Evolutionary conservation across 2,329 filamentous ascomycete genomes (phyloP).

Genomic region (Xylariaceae sp.): DNA sequence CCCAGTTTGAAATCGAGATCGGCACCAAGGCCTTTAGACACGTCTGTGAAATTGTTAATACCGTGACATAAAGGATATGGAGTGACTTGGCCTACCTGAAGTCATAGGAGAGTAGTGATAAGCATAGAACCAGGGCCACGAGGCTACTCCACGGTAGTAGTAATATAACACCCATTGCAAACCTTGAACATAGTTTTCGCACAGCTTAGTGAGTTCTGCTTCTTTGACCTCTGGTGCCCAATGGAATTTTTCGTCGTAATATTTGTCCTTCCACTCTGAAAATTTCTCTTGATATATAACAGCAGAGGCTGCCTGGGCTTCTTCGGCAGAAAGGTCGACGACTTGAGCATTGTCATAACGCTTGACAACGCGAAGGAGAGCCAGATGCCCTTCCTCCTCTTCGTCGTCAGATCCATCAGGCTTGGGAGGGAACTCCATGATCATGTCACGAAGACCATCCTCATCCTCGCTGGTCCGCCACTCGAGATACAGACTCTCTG

Average conservation of each 20-base stretch:
- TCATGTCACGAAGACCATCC: conserved; percentile 50
- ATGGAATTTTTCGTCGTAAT: conserved; percentile 84
- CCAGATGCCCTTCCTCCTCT: conserved; percentile 76
- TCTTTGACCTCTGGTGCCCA: conserved; percentile 78
- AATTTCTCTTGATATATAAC: conserved; percentile 89
- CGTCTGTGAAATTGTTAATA: conserved; percentile 53
- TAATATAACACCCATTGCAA: conserved; percentile 98
- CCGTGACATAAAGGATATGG: background rate
- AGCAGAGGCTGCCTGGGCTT: conserved; percentile 74
- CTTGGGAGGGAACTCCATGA: conserved; percentile 47
- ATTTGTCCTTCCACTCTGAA: conserved; percentile 86
- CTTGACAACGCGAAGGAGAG: conserved; percentile 79
- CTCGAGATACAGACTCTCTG: conserved; percentile 55
- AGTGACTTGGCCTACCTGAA: conserved; percentile 56
- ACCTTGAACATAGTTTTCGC: conserved; percentile 96
- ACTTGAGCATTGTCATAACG: conserved; percentile 88
- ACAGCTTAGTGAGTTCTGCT: conserved; percentile 71
- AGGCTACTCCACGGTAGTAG: conserved; percentile 95
- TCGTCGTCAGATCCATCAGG: conserved; percentile 53
- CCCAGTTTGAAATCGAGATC: conserved; percentile 91
- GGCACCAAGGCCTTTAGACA: conserved; percentile 80
- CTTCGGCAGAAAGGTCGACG: conserved; percentile 72
- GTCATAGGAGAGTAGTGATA: conserved; percentile 99
- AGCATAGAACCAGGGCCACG: conserved; percentile 96
- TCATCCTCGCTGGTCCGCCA: conserved; percentile 58